These are phyloP conservation scores for Ustilago sp. DNA, from an alignment of 1,284 basidiomycete species.

Conservation along the genomic window DNA sequence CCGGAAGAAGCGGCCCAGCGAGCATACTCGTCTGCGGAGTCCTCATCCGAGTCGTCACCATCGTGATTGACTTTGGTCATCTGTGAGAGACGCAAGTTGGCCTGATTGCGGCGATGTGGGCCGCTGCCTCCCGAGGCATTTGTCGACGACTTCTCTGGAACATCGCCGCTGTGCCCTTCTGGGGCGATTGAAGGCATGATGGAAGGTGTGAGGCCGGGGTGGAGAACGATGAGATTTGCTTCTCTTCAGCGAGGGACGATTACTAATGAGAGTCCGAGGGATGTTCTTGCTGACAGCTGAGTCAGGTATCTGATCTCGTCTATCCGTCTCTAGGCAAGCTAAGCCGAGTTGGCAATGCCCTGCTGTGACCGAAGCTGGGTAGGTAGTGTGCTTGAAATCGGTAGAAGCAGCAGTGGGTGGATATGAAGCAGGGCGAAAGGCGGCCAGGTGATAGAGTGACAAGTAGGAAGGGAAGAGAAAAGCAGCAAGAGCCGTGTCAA, in stretches of 20 bases:
- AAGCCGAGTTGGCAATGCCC: background rate
- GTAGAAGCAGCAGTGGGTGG: background rate
- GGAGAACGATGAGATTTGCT: background rate
- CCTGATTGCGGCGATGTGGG: conserved; percentile 22
- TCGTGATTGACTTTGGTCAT: conserved; percentile 48
- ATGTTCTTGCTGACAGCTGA: background rate
- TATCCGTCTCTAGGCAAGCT: background rate
- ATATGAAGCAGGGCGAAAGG: background rate
- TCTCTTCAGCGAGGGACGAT: background rate
- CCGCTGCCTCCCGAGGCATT: conserved; percentile 3
- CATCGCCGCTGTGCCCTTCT: conserved; percentile 3
- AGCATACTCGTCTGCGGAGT: conserved; percentile 48
- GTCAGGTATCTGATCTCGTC: background rate
- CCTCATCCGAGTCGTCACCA: conserved; percentile 36
- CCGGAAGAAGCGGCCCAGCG: conserved; percentile 43
- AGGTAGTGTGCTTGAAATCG: background rate
- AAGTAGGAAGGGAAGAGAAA: background rate
- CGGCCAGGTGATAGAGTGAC: background rate
- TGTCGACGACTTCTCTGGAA: conserved; percentile 17
- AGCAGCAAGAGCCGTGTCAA: background rate
- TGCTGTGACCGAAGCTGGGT: background rate
- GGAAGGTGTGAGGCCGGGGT: background rate
- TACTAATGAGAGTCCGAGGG: background rate
- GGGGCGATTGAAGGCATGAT: conserved; percentile 12
- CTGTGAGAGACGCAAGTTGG: conserved; percentile 31